Evolutionary conservation across 495 filamentous ascomycete genomes (phyloP).

Genomic region (Amphirosellinia nigrospora): DNA sequence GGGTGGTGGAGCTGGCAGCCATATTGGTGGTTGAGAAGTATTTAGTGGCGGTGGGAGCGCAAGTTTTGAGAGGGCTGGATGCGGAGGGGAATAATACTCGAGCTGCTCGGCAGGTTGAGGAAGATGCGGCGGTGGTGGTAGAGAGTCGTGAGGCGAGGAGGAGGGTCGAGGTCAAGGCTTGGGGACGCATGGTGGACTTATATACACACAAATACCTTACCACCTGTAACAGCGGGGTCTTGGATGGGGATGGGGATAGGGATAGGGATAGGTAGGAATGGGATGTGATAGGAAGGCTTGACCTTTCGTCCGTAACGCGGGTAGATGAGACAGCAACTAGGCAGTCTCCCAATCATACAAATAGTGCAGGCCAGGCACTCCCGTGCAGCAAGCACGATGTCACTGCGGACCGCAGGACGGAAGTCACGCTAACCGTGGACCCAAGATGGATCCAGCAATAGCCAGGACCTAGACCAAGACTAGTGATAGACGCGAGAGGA

Average conservation of each 20-base stretch:
- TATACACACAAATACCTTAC: constrained; percentile 29
- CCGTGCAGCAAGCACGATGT: neutral
- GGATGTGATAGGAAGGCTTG: too few relatives aligned
- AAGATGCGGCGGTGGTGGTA: constrained; percentile 29
- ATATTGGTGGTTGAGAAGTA: constrained; percentile 28
- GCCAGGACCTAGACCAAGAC: neutral
- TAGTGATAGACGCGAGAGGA: neutral
- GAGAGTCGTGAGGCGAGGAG: constrained; percentile 34
- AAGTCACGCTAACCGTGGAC: neutral
- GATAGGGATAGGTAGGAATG: too few relatives aligned
- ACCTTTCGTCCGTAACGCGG: neutral
- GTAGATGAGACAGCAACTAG: too few relatives aligned
- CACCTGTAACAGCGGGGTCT: too few relatives aligned
- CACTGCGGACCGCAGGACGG: neutral
- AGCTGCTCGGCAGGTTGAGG: constrained; percentile 24
- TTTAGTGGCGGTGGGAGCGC: constrained; percentile 25
- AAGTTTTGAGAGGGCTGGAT: constrained; percentile 13
- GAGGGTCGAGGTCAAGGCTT: constrained; percentile 36
- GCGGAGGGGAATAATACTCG: constrained; percentile 18
- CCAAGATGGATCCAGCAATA: neutral
- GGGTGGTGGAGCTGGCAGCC: constrained; percentile 32
- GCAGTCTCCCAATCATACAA: neutral
- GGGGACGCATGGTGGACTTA: constrained; percentile 40
- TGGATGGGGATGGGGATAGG: neutral
- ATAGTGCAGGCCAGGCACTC: neutral